Conservation (phyloP, 2,329 filamentous ascomycete species). For the Ascochyta rabiei region DNA sequence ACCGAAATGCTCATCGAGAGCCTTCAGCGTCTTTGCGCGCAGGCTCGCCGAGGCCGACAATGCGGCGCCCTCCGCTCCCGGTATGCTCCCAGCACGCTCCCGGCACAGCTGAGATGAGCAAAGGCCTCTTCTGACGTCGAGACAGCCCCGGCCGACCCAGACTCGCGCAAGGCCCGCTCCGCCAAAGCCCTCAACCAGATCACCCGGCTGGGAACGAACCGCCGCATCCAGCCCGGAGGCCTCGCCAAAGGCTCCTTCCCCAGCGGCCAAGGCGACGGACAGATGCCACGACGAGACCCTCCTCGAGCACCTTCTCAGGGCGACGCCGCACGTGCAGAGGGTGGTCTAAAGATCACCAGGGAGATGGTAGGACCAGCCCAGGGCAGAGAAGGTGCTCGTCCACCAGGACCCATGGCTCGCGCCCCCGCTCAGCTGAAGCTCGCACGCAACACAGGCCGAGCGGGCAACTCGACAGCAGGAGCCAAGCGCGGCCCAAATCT, state of each 20-base stretch:
- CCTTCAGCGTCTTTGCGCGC: slow-evolving; percentile 35
- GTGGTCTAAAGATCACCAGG: slow-evolving; percentile 28
- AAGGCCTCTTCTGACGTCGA: slow-evolving; percentile 14
- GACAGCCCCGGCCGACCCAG: slow-evolving; percentile 19
- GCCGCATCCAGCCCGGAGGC: slow-evolving; percentile 25
- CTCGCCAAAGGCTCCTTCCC: slow-evolving; percentile 30
- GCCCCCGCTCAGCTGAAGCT: slow-evolving; percentile 37
- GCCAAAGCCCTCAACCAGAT: slow-evolving; percentile 34
- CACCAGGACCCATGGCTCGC: slow-evolving; percentile 38
- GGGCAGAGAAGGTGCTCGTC: slow-evolving; percentile 10
- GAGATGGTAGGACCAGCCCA: neutral
- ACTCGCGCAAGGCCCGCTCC: slow-evolving; percentile 35
- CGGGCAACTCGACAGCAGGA: slow-evolving; percentile 14
- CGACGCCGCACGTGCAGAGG: slow-evolving; percentile 22
- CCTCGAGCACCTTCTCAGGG: neutral
- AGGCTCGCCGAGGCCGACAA: slow-evolving; percentile 33
- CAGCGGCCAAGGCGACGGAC: slow-evolving; percentile 24
- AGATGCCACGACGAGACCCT: neutral
- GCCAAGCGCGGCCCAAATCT: slow-evolving; percentile 34
- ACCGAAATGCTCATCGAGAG: slow-evolving; percentile 27
- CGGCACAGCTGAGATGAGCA: neutral
- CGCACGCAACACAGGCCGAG: slow-evolving; percentile 3
- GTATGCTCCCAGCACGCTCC: slow-evolving; percentile 26
- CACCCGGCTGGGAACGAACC: slow-evolving; percentile 28
- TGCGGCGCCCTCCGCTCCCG: slow-evolving; percentile 21